Evolutionary conservation across 2,329 filamentous ascomycete genomes (phyloP).

Genomic region (Venturia asperata): DNA sequence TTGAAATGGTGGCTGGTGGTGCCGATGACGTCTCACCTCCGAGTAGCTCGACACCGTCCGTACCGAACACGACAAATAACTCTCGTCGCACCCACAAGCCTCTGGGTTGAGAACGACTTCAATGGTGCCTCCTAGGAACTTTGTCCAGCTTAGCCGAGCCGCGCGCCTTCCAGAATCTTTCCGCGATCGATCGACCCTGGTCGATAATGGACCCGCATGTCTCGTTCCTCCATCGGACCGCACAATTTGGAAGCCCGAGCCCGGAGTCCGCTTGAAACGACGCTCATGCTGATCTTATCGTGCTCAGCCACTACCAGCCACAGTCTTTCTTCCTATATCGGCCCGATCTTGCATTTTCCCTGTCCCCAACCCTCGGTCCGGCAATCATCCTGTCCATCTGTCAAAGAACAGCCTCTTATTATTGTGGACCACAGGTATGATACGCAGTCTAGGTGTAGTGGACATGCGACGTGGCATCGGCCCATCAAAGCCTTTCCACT

Average conservation of each 20-base stretch:
- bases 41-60: background rate
- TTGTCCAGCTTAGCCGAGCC: background rate
- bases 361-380: background rate
- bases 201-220: background rate
- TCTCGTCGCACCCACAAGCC: too few relatives aligned
- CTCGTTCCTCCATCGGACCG: background rate
- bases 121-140: background rate
- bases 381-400: background rate
- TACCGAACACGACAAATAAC: too few relatives aligned
- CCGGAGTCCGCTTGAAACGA: background rate
- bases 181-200: background rate
- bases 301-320: background rate
- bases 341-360: too few relatives aligned
- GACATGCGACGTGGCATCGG: too few relatives aligned
- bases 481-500: background rate
- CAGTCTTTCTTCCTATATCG: background rate
- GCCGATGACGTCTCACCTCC: background rate
- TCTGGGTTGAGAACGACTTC: too few relatives aligned
- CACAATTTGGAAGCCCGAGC: background rate
- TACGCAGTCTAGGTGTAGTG: background rate
- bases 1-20: background rate
- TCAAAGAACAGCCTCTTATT: background rate
- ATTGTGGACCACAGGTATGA: background rate
- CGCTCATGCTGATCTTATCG: background rate
- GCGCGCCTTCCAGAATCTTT: background rate